Evolutionary conservation across 1,284 basidiomycete species (phyloP).

Genomic region (Tilletia setariae): DNA sequence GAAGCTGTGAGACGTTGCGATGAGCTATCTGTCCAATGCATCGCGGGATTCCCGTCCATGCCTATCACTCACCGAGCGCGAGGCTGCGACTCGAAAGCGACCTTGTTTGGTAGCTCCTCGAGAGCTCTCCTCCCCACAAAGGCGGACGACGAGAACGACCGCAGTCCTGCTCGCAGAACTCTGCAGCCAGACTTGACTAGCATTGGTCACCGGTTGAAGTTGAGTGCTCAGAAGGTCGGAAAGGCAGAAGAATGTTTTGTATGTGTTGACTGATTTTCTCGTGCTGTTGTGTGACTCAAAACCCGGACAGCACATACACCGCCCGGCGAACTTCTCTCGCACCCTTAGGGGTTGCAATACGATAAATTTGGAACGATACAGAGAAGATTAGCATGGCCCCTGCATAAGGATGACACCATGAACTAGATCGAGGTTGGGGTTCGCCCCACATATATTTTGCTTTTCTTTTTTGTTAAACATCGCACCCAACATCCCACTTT

Average conservation of each 20-base stretch:
- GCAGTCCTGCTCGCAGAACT: neutral
- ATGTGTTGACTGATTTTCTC: neutral
- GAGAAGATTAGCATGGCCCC: constrained; percentile 56
- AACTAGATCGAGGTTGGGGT: constrained; percentile 26
- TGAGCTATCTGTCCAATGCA: neutral
- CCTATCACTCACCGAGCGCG: neutral
- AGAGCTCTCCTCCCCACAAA: neutral
- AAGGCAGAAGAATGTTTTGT: no score
- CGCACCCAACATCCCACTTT: no score
- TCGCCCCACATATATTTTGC: constrained; percentile 22
- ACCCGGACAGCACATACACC: neutral
- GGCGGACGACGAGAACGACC: neutral
- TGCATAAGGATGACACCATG: constrained; percentile 52
- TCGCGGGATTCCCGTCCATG: neutral
- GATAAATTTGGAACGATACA: constrained; percentile 55
- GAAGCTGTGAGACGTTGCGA: neutral
- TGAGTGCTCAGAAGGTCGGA: no score
- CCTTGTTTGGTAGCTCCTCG: neutral
- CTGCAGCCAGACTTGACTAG: no score
- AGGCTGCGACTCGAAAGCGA: neutral
- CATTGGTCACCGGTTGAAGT: no score
- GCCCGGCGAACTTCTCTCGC: neutral
- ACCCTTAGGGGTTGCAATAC: constrained; percentile 23
- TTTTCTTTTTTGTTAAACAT: constrained; percentile 32
- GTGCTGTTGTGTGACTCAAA: constrained; percentile 4